Base-by-base conservation (phyloP, 176 grass and related monocot genomes). In the Poa pratensis region DNA sequence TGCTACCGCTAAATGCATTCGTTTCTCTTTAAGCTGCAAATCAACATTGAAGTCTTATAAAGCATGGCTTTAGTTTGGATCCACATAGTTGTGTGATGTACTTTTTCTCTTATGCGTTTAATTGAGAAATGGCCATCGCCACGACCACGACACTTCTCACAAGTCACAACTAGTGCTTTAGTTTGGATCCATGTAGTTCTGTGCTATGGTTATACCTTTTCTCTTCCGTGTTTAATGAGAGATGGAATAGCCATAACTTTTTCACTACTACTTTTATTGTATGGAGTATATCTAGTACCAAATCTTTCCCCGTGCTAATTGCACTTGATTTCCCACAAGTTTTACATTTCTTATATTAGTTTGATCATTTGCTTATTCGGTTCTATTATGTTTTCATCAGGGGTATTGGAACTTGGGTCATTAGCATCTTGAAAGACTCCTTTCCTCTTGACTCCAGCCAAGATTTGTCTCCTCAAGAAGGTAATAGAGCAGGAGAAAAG, bases 401-500 rank as follows among this genome's bases (percentile, higher is more conserved):
- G 60, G 95, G 90, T 40, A 85, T 94, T 19, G 95, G 90, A 6
- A 85, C 87, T 83, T 97, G 88, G 88, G 86, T 91, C 20, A 53
- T 97, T 51, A 76, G 77, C 7, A 53, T 89, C 51, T 88, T 97
- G 87, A 89, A 85, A 84, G 95, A 71, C 19, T 94, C 75, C 69
- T 94, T 97, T 80, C 74, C 59, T 18, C 79, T 1, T 48, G 19
- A 90, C 40, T 77, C 74, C 60, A 74, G 54, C 24, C 48, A 63
- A 39, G 81, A 89, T 51, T 66, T 54, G 17, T 77, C 86, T 64
- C 75, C 83, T 52, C 49, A 35, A 60, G 85, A 90, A 85, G 53
- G 82, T 74, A 64, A 82, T 34, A 19, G 65, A 52, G 54, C 58
- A 76, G 28, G 22, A 69, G 30, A 34, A 32, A 81, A 83, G 48